Conservation (phyloP, 169 alveolate species). For the Eimeria maxima region DNA sequence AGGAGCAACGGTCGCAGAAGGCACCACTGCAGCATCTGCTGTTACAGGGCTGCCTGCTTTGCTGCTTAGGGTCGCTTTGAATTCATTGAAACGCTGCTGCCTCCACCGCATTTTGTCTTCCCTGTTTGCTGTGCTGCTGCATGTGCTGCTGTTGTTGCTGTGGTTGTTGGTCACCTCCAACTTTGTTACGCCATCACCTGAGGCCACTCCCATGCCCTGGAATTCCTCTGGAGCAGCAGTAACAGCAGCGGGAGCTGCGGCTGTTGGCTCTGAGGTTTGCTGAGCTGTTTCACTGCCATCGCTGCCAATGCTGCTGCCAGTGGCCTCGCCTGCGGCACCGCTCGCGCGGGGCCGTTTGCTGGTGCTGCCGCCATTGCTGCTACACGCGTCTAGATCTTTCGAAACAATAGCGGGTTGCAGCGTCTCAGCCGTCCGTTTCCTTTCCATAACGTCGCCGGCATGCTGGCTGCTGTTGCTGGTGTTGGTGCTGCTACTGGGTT, state of each 20-base stretch:
- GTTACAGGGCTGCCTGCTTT: neutral
- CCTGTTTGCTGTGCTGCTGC: neutral
- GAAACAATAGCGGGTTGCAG: neutral
- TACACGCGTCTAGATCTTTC: no score
- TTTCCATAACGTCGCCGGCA: neutral
- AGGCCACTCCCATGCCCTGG: neutral
- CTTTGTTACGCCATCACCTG: neutral
- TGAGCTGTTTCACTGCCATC: neutral
- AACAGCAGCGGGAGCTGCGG: no score
- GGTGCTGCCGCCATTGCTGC: neutral
- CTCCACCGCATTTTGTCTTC: neutral
- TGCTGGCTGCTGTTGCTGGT: neutral
- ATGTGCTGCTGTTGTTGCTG: constrained; percentile 23
- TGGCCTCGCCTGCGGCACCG: neutral
- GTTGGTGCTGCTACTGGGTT: neutral
- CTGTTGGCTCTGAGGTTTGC: no score
- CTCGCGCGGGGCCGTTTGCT: neutral
- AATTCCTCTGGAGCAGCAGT: neutral
- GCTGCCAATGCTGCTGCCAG: neutral
- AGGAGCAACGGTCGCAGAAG: neutral
- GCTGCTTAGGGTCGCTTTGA: neutral
- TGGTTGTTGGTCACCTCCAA: neutral
- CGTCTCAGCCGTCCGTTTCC: neutral
- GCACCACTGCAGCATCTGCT: neutral
- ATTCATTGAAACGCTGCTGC: neutral